Percentiles rank a stretch among this genome's conserved stretches.
phyloP scores from a whole-genome alignment of 208 protist species.

The Wallacemonas collosoma region DNA sequence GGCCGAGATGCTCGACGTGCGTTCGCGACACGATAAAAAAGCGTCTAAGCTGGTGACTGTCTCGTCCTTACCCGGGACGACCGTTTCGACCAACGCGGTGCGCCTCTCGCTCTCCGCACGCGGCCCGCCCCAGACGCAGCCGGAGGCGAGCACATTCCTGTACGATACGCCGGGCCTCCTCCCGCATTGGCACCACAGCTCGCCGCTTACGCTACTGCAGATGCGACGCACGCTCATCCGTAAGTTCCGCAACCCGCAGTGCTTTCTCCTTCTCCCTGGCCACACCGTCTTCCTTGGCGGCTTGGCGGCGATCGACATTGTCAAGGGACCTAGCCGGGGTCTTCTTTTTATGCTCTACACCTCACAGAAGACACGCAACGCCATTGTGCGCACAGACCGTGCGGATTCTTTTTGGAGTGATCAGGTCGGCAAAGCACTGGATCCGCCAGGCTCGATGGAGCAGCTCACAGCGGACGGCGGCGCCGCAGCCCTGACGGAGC shows the following conservation, averaged over 20 bases:
- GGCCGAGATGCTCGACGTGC: slow-evolving; percentile 90
- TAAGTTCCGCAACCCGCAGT: slow-evolving; percentile 87
- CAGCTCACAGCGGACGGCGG: slow-evolving; percentile 48
- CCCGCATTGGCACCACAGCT: slow-evolving; percentile 85
- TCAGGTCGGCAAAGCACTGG: slow-evolving; percentile 79
- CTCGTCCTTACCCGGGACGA: slow-evolving; percentile 88
- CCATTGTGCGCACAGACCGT: slow-evolving; percentile 72
- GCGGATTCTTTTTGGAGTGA: slow-evolving; percentile 82
- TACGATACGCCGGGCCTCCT: slow-evolving; percentile 91
- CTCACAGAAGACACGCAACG: slow-evolving; percentile 83
- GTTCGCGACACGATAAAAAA: slow-evolving; percentile 83
- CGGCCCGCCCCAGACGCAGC: too few relatives aligned
- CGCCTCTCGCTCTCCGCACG: slow-evolving; percentile 46
- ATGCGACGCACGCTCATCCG: slow-evolving; percentile 90
- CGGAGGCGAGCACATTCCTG: slow-evolving; percentile 44
- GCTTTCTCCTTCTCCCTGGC: slow-evolving; percentile 79
- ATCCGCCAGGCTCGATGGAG: slow-evolving; percentile 81
- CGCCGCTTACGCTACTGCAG: slow-evolving; percentile 83
- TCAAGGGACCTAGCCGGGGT: slow-evolving; percentile 71
- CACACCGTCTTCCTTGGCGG: slow-evolving; percentile 87
- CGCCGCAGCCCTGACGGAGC: slow-evolving; percentile 56
- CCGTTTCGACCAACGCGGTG: slow-evolving; percentile 81
- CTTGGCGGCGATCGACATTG: slow-evolving; percentile 83
- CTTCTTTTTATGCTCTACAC: slow-evolving; percentile 91
- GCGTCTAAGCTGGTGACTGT: slow-evolving; percentile 90